phyloP scores from a whole-genome alignment of 345 rosid genomes.

The Rhodamnia argentea region DNA sequence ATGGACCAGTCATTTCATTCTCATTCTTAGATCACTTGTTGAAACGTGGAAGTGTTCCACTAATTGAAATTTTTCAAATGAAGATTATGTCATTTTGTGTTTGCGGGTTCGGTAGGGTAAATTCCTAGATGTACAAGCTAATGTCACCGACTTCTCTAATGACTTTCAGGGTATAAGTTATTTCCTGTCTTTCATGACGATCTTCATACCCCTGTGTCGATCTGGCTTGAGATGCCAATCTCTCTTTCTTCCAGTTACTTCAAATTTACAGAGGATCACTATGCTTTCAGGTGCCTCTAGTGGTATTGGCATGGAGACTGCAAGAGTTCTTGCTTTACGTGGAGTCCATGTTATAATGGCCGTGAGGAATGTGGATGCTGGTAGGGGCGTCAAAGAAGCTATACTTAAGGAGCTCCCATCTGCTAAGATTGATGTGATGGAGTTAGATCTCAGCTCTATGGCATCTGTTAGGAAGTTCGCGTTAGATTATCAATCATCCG shows the following conservation, averaged over 20 bases:
- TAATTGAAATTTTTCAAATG: not conserved
- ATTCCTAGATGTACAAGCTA: not conserved
- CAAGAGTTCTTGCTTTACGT: constrained; percentile 60
- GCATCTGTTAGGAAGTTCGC: constrained; percentile 59
- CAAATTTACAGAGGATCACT: not conserved
- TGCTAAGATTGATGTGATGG: constrained; percentile 54
- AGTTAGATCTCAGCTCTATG: constrained; percentile 74
- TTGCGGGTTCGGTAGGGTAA: not conserved
- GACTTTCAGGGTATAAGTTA: not conserved
- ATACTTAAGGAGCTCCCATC: constrained; percentile 37
- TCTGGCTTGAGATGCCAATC: not conserved
- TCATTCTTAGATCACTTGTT: not conserved
- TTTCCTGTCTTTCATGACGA: not conserved
- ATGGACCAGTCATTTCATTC: not conserved
- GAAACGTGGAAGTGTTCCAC: not conserved
- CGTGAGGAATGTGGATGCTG: constrained; percentile 44
- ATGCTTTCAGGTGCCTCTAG: constrained; percentile 50
- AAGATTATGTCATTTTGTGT: not conserved
- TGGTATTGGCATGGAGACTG: constrained; percentile 64
- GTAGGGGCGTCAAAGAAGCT: constrained; percentile 36
- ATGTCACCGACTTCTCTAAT: not conserved
- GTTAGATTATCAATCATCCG: constrained; percentile 28
- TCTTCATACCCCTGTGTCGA: not conserved
- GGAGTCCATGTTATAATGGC: constrained; percentile 64
- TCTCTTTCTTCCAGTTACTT: not conserved